phyloP scores from a whole-genome alignment of 805 yeast genomes.

The Zygosaccharomyces rouxii region DNA sequence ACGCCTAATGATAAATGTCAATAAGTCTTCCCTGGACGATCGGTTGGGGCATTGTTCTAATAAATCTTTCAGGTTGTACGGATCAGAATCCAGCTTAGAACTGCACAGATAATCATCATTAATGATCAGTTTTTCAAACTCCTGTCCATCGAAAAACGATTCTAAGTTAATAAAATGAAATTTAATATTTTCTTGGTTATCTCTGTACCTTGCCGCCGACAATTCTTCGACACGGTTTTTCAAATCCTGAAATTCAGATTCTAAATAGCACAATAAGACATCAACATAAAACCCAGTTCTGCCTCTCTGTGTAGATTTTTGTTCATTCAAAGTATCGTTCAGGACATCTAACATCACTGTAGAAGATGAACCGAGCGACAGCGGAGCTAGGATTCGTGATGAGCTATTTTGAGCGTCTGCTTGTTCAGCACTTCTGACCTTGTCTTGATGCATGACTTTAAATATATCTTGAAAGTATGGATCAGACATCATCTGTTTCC shows the following conservation, averaged over 20 bases:
- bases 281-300: conserved; percentile 61
- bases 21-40: conserved; percentile 64
- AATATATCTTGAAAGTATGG: conserved; percentile 72
- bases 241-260: conserved; percentile 25
- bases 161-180: conserved; percentile 42
- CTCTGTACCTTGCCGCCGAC: conserved; percentile 19
- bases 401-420: conserved; percentile 36
- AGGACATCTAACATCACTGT: conserved; percentile 65
- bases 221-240: conserved; percentile 15
- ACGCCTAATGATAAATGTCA: conserved; percentile 43
- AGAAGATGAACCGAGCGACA: conserved; percentile 67
- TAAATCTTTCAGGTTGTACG: conserved; percentile 12
- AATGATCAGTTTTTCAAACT: conserved; percentile 34
- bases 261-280: conserved; percentile 43
- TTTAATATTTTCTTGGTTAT: conserved; percentile 33
- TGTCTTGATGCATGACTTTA: conserved; percentile 34
- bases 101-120: conserved; percentile 24
- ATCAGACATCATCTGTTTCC: conserved; percentile 63
- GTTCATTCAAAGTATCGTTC: conserved; percentile 57
- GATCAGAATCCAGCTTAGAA: conserved; percentile 2
- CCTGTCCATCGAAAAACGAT: conserved; percentile 35
- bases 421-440: conserved; percentile 19
- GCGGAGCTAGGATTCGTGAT: conserved; percentile 49
- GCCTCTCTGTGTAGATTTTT: conserved; percentile 55
- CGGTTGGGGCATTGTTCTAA: conserved; percentile 39